Base-by-base conservation (phyloP, 768 basidiomycete genomes). In the Porpolomopsis calyptriformis region DNA sequence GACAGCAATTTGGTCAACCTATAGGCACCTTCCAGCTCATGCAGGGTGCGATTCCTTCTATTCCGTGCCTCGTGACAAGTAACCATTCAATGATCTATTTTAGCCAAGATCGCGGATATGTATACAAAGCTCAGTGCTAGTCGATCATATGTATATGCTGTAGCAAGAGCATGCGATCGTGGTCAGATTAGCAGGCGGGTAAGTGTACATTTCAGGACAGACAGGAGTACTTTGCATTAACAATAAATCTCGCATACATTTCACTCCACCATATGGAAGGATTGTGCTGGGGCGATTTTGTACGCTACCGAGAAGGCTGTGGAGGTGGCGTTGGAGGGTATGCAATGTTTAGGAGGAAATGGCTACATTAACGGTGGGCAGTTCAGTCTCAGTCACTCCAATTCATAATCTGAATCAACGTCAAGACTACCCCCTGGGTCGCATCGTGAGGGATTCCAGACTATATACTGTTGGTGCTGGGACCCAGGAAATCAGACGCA, bases 391-490 rank as follows among this genome's bases (percentile, higher is more conserved):
- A 29, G 11, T 19, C 12, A 5, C 10, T 25, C 9, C 40, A 47
- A 47, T 49, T 50, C 42, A 22, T 25, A 35, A 6, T 45, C 35
- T 42, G 29, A 37, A 18, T 26, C 26, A 40, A 40, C 23, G 24
- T 55, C 29, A 31, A 92, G 92, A 97, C 53, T 97, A 93, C 55
- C 87, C 90, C 3, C 76, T 82, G 54, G 92, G 90, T 12, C 80
- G 93, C 25, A 77, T 92, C 53, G 66, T 96, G 37, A 76, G 92
- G 40, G 93, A 97, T 59, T 75, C 92, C 12, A 70, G 89, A 53
- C 64, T 97, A 35, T 97, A 96, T 60, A 81, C 87, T 20, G 91
- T 97, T 48, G 93, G 93, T 22, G 93, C 93, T n/a, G 93, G 93
- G 14, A 92, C 92, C 19, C 93, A 96, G 61, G 92, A 94, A 68